Evolutionary conservation across 176 grass and related monocot species (phyloP), one percentile per base, ranked within the genome.

Genomic region (Puccinellia tenuiflora): DNA sequence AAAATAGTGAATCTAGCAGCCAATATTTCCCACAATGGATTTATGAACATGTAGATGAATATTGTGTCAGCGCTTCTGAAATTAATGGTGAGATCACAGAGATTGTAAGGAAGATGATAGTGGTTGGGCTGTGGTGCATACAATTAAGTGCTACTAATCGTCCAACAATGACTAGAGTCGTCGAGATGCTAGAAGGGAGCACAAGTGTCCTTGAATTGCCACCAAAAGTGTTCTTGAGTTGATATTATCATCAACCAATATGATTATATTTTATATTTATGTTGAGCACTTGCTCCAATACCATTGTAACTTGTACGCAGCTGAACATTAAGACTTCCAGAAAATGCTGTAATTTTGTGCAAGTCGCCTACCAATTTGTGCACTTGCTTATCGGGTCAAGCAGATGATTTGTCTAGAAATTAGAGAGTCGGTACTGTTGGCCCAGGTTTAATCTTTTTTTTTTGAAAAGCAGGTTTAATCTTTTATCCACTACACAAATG

Each of bases 41-140:
- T 60, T 84, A 88, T 30, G 86, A 91, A 8, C 22, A 91, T 63
- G 14, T 85, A 38, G 73, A 91, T 79, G 52, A 83, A 18, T 82
- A 88, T 0, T 84, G 81, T 34, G 9, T 67, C 0, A 31, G 75
- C 43, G 55, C 77, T 88, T 83, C 72, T 88, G 79, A 88, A 30
- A 82, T 83, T 11, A 57, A 34, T 11, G 61, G 68, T 3, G 84
- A 83, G 52, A 54, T 65, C 33, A 71, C 52, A 11, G 90, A 84
- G 73, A 22, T 89, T 73, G 79, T 89, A 5, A 81, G 74, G 47
- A 89, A 89, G 76, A 71, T 83, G 70, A 83, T 79, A 21, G 77
- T 92, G 76, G 75, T 92, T 79, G 90, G 66, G 1, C 43, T 92
- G 54, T 92, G 90, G 86, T 92, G 90, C 64, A 86, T 92, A 18